phyloP scores from a whole-genome alignment of 2,329 filamentous ascomycete genomes.

The Ophiostoma triangulosporum region DNA sequence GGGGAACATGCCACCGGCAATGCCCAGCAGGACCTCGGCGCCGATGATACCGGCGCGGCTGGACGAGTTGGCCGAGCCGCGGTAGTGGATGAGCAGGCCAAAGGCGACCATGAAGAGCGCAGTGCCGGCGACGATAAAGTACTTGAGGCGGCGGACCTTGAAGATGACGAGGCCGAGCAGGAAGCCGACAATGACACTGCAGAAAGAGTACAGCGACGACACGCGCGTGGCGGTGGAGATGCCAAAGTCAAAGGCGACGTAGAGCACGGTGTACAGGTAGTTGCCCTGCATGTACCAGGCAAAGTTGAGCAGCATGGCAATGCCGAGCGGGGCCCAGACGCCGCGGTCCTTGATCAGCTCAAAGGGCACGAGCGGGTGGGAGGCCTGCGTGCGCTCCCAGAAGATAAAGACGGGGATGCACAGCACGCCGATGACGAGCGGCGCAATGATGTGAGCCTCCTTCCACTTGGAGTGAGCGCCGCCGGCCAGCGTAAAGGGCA shows the following conservation, averaged over 20 bases:
- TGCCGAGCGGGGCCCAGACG: slow-evolving; percentile 50
- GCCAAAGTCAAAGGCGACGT: slow-evolving; percentile 47
- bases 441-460: slow-evolving; percentile 26
- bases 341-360: slow-evolving; percentile 45
- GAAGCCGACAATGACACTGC: slow-evolving; percentile 43
- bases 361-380: slow-evolving; percentile 47
- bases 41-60: slow-evolving; percentile 45
- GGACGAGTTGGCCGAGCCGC: slow-evolving; percentile 32
- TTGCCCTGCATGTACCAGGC: slow-evolving; percentile 51
- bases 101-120: slow-evolving; percentile 51
- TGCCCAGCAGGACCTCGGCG: slow-evolving; percentile 47
- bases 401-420: slow-evolving; percentile 38
- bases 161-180: slow-evolving; percentile 43
- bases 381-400: slow-evolving; percentile 30
- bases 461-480: slow-evolving; percentile 27
- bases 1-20: slow-evolving; percentile 50
- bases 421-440: slow-evolving; percentile 30
- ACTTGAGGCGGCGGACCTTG: slow-evolving; percentile 44
- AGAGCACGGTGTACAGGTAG: slow-evolving; percentile 49
- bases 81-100: slow-evolving; percentile 48
- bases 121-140: slow-evolving; percentile 49
- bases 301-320: slow-evolving; percentile 42
- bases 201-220: slow-evolving; percentile 42
- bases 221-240: slow-evolving; percentile 44
- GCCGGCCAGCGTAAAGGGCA: slow-evolving; percentile 32